Evolutionary conservation across 495 filamentous ascomycete species (phyloP).

Genomic region (Talaromyces nanjingensis): DNA sequence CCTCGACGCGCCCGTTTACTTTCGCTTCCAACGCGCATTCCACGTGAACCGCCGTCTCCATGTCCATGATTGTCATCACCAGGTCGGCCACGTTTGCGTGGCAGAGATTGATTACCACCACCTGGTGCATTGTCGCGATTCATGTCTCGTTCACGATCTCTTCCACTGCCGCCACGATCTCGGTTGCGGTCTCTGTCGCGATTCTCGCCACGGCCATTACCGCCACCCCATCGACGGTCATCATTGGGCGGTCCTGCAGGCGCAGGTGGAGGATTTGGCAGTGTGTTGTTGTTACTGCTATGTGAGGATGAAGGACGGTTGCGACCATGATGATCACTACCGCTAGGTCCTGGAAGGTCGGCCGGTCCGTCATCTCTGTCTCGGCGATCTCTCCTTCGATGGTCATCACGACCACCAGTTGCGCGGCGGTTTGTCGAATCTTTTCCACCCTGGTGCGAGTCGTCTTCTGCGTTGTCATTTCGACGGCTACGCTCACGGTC

Average conservation of each 20-base stretch:
- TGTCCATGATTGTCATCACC: conserved; percentile 23
- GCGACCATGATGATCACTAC: conserved; percentile 33
- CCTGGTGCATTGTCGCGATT: conserved; percentile 9
- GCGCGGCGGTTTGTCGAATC: conserved; percentile 19
- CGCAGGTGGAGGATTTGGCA: conserved; percentile 21
- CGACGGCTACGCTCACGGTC: conserved; percentile 32
- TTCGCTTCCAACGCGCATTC: conserved; percentile 32
- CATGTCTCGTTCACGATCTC: conserved; percentile 28
- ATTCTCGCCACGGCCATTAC: conserved; percentile 25
- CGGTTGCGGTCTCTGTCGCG: conserved; percentile 36
- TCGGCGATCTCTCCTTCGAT: conserved; percentile 27
- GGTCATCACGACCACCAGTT: conserved; percentile 31
- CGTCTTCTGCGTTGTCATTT: conserved; percentile 23
- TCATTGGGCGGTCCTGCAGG: conserved; percentile 19
- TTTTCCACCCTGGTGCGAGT: conserved; percentile 27
- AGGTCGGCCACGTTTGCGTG: conserved; percentile 36
- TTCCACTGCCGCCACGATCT: conserved; percentile 27
- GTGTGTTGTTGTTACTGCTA: conserved; percentile 17
- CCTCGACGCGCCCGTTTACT: conserved; percentile 41
- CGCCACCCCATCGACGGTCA: conserved; percentile 31
- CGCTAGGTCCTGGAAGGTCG: conserved; percentile 12
- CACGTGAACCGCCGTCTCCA: conserved; percentile 22
- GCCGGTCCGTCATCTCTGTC: conserved; percentile 31
- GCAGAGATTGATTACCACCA: conserved; percentile 13
- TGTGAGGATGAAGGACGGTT: conserved; percentile 32